phyloP scores from a whole-genome alignment of 2,329 filamentous ascomycete genomes.

The Fusarium sp. region DNA sequence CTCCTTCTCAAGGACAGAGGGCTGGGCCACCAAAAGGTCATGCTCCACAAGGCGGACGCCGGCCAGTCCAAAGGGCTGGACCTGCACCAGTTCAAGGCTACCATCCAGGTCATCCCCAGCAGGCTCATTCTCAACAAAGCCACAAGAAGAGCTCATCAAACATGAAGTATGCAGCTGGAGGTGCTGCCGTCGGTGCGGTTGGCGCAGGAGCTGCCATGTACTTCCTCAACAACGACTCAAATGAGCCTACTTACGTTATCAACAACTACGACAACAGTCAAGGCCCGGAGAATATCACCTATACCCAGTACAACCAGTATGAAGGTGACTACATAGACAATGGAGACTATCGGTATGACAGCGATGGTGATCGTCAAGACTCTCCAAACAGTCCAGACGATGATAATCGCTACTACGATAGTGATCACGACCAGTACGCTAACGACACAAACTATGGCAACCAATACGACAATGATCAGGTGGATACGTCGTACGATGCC shows the following conservation, averaged over 20 bases:
- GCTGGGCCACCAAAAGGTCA: background rate
- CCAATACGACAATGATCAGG: background rate
- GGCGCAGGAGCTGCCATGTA: background rate
- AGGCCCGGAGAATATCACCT: background rate
- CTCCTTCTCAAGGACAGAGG: background rate
- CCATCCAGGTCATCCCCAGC: background rate
- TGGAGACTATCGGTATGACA: background rate
- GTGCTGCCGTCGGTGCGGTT: background rate
- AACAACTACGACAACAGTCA: constrained; percentile 12
- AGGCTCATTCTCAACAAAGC: background rate
- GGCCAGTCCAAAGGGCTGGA: background rate
- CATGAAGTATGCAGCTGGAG: background rate
- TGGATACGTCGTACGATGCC: background rate
- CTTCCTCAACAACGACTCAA: background rate
- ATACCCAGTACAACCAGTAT: background rate
- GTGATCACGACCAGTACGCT: background rate
- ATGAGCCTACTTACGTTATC: constrained; percentile 6
- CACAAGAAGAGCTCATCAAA: constrained; percentile 4
- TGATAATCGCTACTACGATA: background rate
- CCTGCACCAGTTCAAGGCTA: background rate
- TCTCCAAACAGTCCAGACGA: background rate
- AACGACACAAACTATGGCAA: background rate
- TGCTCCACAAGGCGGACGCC: background rate
- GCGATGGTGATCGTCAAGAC: background rate
- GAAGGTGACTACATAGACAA: background rate